phyloP scores from a whole-genome alignment of 768 basidiomycete genomes.

The Boletales sp. region DNA sequence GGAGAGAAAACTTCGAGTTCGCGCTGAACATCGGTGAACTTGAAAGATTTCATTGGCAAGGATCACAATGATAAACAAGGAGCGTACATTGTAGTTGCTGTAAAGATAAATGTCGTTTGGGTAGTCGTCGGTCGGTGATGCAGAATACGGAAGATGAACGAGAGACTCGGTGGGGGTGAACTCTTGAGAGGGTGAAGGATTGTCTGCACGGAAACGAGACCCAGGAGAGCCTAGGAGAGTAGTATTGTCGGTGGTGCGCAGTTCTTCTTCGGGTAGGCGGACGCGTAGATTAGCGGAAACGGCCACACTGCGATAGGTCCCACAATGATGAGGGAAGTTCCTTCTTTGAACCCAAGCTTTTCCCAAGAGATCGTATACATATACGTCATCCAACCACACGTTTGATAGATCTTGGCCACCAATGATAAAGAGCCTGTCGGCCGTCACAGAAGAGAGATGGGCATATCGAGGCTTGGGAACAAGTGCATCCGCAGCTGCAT shows the following conservation, averaged over 20 bases:
- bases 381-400: conserved; percentile 90
- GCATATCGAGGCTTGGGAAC: conserved; percentile 89
- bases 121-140: conserved; percentile 63
- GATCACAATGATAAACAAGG: conserved; percentile 1
- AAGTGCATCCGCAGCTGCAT: conserved; percentile 42
- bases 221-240: conserved; percentile 53
- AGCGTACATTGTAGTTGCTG: conserved; percentile 90
- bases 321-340: conserved; percentile 88
- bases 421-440: conserved; percentile 83
- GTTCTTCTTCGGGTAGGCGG: conserved; percentile 64
- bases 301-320: conserved; percentile 92
- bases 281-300: conserved; percentile 69
- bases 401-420: conserved; percentile 95
- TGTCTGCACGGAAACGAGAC: conserved; percentile 53
- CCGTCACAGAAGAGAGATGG: conserved; percentile 85
- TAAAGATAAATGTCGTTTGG: conserved; percentile 89
- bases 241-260: conserved; percentile 36
- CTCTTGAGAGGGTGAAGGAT: conserved; percentile 40
- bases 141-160: conserved; percentile 74
- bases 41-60: conserved; percentile 10
- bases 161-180: conserved; percentile 58
- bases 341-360: conserved; percentile 78
- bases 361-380: conserved; percentile 75
- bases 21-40: conserved; percentile 94
- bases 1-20: conserved; percentile 92